Percentiles rank a stretch among this genome's conserved stretches.
Evolutionary conservation across 2,329 filamentous ascomycete genomes (phyloP).

Genomic region (Talaromyces pinophilus): DNA sequence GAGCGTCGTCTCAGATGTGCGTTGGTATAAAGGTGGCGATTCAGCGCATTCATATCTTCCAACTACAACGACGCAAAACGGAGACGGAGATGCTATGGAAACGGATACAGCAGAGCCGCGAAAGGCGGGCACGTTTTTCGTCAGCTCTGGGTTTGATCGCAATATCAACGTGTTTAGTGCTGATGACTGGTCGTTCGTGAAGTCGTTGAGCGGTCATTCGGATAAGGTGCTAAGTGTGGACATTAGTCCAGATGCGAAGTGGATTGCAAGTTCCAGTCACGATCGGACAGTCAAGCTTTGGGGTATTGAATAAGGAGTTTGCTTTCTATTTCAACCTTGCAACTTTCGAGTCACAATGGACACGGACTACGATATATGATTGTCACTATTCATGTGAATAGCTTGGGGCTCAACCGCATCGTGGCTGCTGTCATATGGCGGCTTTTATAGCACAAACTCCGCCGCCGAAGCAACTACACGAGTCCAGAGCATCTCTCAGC

Average conservation of each 20-base stretch:
- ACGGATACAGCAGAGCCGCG: constrained; percentile 60
- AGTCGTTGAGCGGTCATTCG: constrained; percentile 84
- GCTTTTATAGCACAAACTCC: not conserved
- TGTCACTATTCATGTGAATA: not conserved
- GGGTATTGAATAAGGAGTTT: constrained; percentile 65
- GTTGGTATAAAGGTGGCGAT: constrained; percentile 90
- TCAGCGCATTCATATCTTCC: constrained; percentile 65
- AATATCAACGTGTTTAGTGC: constrained; percentile 95
- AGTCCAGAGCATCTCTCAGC: not conserved
- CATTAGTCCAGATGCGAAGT: constrained; percentile 79
- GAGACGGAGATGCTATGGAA: constrained; percentile 59
- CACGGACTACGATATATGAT: not conserved
- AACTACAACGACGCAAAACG: constrained; percentile 65
- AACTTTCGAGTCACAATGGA: not conserved
- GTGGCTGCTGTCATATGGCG: not conserved
- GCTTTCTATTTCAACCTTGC: not conserved
- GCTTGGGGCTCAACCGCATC: not conserved
- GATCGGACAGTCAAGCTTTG: constrained; percentile 96
- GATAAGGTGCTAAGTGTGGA: constrained; percentile 91
- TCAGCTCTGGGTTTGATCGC: constrained; percentile 88
- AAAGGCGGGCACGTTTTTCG: constrained; percentile 87
- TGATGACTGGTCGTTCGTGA: constrained; percentile 90
- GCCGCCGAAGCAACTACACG: not conserved
- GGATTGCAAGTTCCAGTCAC: constrained; percentile 93
- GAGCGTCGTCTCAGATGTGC: constrained; percentile 85